Base-by-base conservation (phyloP, 1,284 basidiomycete species). In the Trametes pubescens region DNA sequence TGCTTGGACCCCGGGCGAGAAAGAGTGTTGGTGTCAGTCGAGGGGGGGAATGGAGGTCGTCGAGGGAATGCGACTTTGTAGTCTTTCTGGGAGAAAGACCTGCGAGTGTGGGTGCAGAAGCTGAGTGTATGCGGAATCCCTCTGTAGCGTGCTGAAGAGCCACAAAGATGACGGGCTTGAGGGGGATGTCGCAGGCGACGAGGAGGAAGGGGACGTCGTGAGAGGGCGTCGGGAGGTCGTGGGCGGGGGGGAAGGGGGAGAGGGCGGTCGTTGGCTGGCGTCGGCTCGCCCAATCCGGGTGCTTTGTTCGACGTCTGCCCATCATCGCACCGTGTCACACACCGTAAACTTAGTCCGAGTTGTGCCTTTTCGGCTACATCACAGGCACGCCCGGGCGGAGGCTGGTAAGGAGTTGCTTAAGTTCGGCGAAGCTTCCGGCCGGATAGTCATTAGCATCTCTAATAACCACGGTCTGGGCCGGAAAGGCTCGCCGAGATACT, bases 281-380 rank as follows among this genome's bases (percentile, higher is more conserved):
- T 68, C 66, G 66, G 66, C 59, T 68, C 64, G 61, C 66, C 66
- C 64, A 68, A 68, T 67, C 59, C 59, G 66, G 65, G 38, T 68
- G 59, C 66, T 54, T 68, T 65, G 66, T 65, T 57, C 61, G 61
- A 54, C 59, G n/a, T 40, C 52, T 52, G 21, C 52, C 48, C 59
- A 57, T 59, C 61, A 48, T 40, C 29, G 14, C 47, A 16, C 53
- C 37, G 47, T 56, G 61, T 67, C 66, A 67, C 66, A 22, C 56
- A 5, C 40, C 10, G 16, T 22, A 10, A 11, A 24, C 22, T 47
- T 9, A 11, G 10, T 11, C 44, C 8, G 13, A 24, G 4, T 10
- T 47, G 10, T 47, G 22, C 44, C 44, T 47, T 47, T 9, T 26
- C 40, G 40, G 40, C 40, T n/a, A 1, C 14, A 16, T 43, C 13